Evolutionary conservation across 148 eudicot genomes (phyloP).

Genomic region (Nyssa sinensis): DNA sequence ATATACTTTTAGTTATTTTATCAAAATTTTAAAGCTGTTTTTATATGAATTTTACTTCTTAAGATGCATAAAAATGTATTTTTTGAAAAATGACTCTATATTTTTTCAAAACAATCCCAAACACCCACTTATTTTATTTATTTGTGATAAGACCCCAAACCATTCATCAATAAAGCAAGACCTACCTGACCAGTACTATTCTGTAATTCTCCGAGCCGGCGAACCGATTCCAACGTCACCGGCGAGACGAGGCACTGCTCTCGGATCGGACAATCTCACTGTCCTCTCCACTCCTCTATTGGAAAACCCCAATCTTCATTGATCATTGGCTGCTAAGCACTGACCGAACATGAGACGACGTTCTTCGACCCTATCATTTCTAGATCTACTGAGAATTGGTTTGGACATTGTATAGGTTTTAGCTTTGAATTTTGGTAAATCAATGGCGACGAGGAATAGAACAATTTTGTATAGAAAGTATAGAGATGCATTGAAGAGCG

Average conservation of each 20-base stretch:
- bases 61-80: no score
- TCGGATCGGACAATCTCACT: background rate
- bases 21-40: no score
- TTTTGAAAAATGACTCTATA: no score
- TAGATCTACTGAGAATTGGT: conserved; percentile 4
- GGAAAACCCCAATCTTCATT: background rate
- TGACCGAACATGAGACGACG: background rate
- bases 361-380: background rate
- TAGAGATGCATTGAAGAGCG: conserved; percentile 81
- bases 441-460: conserved; percentile 81
- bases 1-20: no score
- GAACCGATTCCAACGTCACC: background rate
- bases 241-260: background rate
- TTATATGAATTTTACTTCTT: no score
- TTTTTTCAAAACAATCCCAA: no score
- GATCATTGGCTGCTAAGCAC: background rate
- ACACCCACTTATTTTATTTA: no score
- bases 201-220: no score
- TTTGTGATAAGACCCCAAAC: no score
- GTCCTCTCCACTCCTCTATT: background rate
- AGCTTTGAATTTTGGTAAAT: background rate
- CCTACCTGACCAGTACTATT: no score
- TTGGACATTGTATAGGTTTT: background rate
- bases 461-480: conserved; percentile 66
- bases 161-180: no score